Evolutionary conservation across 2,329 filamentous ascomycete genomes (phyloP).

Genomic region (Aspergillus tubingensis): DNA sequence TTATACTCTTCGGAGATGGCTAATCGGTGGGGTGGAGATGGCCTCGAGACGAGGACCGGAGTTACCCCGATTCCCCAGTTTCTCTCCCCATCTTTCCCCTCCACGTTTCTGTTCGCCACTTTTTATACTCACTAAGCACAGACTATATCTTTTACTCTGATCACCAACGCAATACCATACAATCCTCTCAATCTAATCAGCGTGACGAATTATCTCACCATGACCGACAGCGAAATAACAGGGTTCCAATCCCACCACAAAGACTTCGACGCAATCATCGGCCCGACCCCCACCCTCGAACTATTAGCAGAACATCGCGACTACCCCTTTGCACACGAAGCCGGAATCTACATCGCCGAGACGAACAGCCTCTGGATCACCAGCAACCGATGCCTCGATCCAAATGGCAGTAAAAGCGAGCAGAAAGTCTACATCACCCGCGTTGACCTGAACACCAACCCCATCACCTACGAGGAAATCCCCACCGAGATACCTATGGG

Average conservation of each 20-base stretch:
- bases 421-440: conserved; percentile 29
- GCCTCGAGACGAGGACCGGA: not conserved
- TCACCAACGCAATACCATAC: no score
- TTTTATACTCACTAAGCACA: no score
- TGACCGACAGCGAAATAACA: not conserved
- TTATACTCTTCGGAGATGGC: not conserved
- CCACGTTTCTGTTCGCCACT: no score
- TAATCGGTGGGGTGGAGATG: conserved; percentile 51
- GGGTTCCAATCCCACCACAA: conserved; percentile 19
- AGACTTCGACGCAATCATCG: conserved; percentile 36
- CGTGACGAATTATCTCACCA: not conserved
- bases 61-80: not conserved
- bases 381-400: conserved; percentile 32
- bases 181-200: no score
- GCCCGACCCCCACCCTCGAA: conserved; percentile 37
- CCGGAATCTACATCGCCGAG: conserved; percentile 39
- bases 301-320: conserved; percentile 39
- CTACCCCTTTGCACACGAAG: conserved; percentile 55
- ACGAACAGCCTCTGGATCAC: conserved; percentile 42
- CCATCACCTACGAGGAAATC: conserved; percentile 25
- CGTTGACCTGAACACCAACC: conserved; percentile 8
- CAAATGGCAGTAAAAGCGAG: conserved; percentile 8
- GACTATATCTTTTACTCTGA: no score
- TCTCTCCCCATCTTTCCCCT: not conserved
- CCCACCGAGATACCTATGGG: conserved; percentile 44